These are phyloP conservation scores for Solanum tarijense DNA, from an alignment of 257 asterid genomes.

Conservation along the genomic window DNA sequence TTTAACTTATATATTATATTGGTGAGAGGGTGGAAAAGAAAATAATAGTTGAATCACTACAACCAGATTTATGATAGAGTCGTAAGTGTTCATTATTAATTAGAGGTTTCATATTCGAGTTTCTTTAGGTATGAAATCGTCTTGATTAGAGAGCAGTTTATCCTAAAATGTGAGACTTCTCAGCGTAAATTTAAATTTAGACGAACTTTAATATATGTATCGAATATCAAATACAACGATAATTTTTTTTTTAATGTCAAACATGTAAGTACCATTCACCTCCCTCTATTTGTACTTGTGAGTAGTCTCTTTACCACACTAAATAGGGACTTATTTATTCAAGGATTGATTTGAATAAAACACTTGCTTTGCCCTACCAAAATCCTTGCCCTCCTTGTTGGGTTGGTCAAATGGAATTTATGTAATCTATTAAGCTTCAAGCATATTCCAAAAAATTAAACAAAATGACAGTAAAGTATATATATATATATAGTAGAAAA, in stretches of 20 bases:
- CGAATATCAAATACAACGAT: neutral
- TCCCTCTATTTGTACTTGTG: neutral
- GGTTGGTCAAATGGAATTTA: neutral
- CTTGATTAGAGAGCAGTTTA: too few relatives aligned
- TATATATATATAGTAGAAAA: too few relatives aligned
- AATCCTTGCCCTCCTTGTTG: neutral
- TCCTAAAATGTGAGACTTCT: neutral
- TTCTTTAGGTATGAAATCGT: neutral
- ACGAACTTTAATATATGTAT: too few relatives aligned
- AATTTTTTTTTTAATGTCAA: neutral
- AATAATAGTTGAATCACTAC: neutral
- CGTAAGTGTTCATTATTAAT: neutral
- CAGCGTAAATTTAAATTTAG: too few relatives aligned
- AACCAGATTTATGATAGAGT: neutral
- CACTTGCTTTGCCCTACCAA: neutral
- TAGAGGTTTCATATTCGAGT: neutral
- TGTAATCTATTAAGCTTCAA: neutral
- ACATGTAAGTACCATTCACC: neutral
- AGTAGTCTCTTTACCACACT: neutral
- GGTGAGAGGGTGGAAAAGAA: neutral
- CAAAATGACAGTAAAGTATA: neutral
- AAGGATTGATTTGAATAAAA: neutral
- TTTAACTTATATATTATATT: neutral
- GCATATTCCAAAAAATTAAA: neutral
- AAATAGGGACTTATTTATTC: neutral